Evolutionary conservation across 768 basidiomycete species (phyloP).

Genomic region (Cystoderma amianthinum): DNA sequence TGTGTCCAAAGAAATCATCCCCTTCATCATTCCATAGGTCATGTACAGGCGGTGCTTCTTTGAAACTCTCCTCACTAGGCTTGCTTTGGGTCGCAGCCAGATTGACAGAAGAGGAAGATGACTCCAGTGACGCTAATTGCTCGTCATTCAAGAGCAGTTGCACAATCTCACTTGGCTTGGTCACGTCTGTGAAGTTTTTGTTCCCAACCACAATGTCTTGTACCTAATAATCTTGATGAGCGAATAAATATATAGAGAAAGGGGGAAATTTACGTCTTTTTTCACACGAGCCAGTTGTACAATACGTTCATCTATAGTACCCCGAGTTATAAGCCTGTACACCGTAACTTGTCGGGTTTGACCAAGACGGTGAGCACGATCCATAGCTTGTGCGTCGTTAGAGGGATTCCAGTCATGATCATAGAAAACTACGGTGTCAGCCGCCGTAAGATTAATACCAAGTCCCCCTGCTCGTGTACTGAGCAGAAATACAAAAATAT

Average conservation of each 20-base stretch:
- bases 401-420: constrained; percentile 97
- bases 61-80: constrained; percentile 20
- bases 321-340: constrained; percentile 88
- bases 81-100: constrained; percentile 20
- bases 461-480: constrained; percentile 95
- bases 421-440: constrained; percentile 94
- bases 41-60: constrained; percentile 31
- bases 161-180: constrained; percentile 95
- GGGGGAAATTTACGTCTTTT: constrained; percentile 68
- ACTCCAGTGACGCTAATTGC: constrained; percentile 71
- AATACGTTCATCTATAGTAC: constrained; percentile 96
- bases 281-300: constrained; percentile 93
- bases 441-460: constrained; percentile 93
- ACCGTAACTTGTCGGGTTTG: constrained; percentile 97
- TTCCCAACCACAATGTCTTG: constrained; percentile 99
- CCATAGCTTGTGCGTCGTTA: constrained; percentile 98
- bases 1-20: constrained; percentile 78
- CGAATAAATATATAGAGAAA: constrained; percentile 1
- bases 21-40: constrained; percentile 87
- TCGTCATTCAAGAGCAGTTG: constrained; percentile 92
- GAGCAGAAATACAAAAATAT: constrained; percentile 84
- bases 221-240: constrained; percentile 44
- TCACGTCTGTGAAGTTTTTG: constrained; percentile 88
- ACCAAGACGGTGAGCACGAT: constrained; percentile 92
- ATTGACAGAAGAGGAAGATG: constrained; percentile 28